Conservation (phyloP, 257 asterid genomes). For the Ballota nigra region DNA sequence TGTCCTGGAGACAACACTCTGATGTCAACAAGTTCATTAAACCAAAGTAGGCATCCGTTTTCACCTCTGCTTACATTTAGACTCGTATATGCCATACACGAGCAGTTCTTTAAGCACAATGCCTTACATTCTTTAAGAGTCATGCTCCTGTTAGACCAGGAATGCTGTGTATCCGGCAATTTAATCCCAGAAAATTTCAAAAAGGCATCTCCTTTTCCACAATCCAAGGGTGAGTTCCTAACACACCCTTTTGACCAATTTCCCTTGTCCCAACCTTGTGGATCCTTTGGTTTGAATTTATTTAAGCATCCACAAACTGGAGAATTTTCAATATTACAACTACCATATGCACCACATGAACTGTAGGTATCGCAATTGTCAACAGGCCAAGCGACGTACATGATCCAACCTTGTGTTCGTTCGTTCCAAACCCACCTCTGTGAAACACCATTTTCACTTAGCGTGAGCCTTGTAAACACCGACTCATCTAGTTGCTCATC, state of each 20-base stretch:
- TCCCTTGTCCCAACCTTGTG: background rate
- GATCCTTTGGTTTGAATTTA: background rate
- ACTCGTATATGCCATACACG: constrained; percentile 6
- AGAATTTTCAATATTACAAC: background rate
- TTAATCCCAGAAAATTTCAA: background rate
- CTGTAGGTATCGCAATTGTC: constrained; percentile 34
- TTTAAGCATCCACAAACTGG: constrained; percentile 9
- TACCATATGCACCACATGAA: constrained; percentile 25
- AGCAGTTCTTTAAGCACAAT: background rate
- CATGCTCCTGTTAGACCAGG: background rate
- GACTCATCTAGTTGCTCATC: background rate
- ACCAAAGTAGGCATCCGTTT: constrained; percentile 23
- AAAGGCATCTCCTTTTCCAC: background rate
- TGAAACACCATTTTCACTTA: background rate
- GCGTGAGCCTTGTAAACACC: background rate
- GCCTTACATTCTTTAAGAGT: constrained; percentile 1
- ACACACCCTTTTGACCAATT: constrained; percentile 12
- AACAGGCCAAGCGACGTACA: constrained; percentile 1
- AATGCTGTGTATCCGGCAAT: background rate
- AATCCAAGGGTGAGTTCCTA: background rate
- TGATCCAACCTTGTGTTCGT: constrained; percentile 20
- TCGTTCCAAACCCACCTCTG: constrained; percentile 28
- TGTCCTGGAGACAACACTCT: background rate
- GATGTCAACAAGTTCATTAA: constrained; percentile 13
- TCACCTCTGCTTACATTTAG: background rate